Percentiles rank a stretch among this genome's conserved stretches.
Conservation (phyloP, 2,329 filamentous ascomycete genomes). For the Fusarium beomiforme region DNA sequence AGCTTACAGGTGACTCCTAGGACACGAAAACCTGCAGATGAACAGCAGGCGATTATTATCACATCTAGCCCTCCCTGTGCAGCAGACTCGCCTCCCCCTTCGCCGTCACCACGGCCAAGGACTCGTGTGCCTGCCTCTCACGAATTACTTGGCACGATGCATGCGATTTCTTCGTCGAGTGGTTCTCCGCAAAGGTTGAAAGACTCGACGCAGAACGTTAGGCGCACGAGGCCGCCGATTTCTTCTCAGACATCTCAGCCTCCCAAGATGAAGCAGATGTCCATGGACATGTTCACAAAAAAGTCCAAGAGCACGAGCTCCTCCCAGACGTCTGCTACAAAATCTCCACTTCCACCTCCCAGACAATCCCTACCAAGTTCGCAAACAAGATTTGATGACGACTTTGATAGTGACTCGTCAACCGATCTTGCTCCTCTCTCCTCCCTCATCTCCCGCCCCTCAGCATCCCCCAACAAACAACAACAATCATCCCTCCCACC, state of each 20-base stretch:
- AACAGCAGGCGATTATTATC: constrained; percentile 55
- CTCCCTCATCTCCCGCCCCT: constrained; percentile 6
- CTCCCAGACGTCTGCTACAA: constrained; percentile 12
- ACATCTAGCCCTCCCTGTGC: constrained; percentile 54
- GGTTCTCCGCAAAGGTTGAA: constrained; percentile 35
- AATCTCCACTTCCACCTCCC: background rate
- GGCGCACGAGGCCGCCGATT: background rate
- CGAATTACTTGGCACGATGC: constrained; percentile 41
- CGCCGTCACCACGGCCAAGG: constrained; percentile 36
- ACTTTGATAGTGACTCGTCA: constrained; percentile 30
- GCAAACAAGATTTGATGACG: background rate
- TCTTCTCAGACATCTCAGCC: constrained; percentile 12
- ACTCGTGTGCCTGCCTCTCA: constrained; percentile 15
- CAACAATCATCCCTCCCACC: background rate
- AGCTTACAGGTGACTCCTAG: constrained; percentile 58
- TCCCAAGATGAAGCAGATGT: constrained; percentile 46
- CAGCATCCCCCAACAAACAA: constrained; percentile 19
- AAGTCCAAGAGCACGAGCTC: constrained; percentile 5
- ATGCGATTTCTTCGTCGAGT: constrained; percentile 35
- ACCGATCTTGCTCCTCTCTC: constrained; percentile 30
- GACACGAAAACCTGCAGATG: constrained; percentile 37
- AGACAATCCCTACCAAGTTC: background rate
- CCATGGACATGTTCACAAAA: constrained; percentile 45
- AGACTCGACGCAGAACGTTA: background rate
- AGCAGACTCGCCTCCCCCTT: constrained; percentile 44